These are phyloP conservation scores for Arxiozyma heterogenica DNA, from an alignment of 1,139 yeast genomes.

Conservation along the genomic window DNA sequence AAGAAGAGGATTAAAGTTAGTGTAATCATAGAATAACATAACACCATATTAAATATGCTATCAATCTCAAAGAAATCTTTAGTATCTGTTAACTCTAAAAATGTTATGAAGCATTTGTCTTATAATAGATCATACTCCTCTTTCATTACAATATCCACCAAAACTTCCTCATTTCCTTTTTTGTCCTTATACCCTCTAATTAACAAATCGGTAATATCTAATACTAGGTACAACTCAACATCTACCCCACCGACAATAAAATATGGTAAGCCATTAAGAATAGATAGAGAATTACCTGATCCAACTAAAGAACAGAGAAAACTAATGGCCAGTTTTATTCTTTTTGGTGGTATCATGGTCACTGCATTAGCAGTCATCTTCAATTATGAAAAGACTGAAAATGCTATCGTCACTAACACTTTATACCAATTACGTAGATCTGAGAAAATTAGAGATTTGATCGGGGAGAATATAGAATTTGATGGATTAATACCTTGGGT, in stretches of 20 bases:
- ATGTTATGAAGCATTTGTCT: not conserved
- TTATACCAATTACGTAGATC: slow-evolving; percentile 78
- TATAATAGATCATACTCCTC: not conserved
- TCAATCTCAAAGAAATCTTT: not conserved
- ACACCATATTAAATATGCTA: not conserved
- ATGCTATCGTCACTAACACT: slow-evolving; percentile 83
- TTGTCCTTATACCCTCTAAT: not conserved
- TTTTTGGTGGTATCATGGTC: slow-evolving; percentile 57
- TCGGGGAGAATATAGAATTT: slow-evolving; percentile 74
- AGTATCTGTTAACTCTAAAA: not conserved
- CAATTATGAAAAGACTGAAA: slow-evolving; percentile 84
- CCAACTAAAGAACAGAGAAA: slow-evolving; percentile 46
- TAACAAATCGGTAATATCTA: not conserved
- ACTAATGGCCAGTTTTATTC: slow-evolving; percentile 46
- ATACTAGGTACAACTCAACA: not conserved
- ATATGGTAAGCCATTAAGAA: slow-evolving; percentile 37
- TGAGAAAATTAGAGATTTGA: slow-evolving; percentile 46
- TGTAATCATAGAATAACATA: no score
- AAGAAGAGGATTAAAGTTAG: not conserved
- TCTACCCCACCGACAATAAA: not conserved
- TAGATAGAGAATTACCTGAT: slow-evolving; percentile 65
- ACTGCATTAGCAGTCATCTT: slow-evolving; percentile 62
- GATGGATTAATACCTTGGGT: slow-evolving; percentile 79
- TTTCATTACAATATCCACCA: not conserved
- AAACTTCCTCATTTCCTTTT: no score